Evolutionary conservation across 805 yeast genomes (phyloP).

Genomic region (Candida xyloterini): DNA sequence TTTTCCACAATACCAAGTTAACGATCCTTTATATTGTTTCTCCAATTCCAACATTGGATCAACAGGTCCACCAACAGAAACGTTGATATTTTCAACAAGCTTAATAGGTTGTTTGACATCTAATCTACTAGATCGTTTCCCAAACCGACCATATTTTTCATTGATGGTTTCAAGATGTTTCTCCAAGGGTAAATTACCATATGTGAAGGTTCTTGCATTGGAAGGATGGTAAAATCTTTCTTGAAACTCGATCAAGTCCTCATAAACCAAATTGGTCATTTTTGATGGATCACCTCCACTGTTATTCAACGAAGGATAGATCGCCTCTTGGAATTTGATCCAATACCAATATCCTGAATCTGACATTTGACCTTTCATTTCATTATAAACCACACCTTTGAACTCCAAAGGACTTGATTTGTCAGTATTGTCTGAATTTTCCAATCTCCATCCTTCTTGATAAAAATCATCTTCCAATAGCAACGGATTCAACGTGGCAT

Average conservation of each 20-base stretch:
- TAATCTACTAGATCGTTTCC: conserved; percentile 38
- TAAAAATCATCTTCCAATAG: conserved; percentile 75
- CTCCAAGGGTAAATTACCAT: conserved; percentile 70
- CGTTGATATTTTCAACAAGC: conserved; percentile 33
- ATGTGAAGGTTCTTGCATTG: conserved; percentile 81
- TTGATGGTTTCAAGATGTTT: conserved; percentile 59
- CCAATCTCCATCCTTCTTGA: conserved; percentile 98
- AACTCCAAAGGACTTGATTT: conserved; percentile 58
- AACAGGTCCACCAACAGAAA: conserved; percentile 64
- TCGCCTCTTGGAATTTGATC: conserved; percentile 75
- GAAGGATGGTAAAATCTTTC: conserved; percentile 79
- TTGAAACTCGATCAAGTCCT: conserved; percentile 78
- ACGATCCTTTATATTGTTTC: conserved; percentile 72
- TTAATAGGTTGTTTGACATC: conserved; percentile 47
- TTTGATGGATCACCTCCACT: conserved; percentile 91
- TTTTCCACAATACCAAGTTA: conserved; percentile 85
- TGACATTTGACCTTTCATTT: conserved; percentile 96
- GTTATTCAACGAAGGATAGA: conserved; percentile 82
- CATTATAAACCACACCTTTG: conserved; percentile 96
- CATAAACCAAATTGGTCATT: conserved; percentile 72
- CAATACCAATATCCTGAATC: conserved; percentile 83
- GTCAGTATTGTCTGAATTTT: conserved; percentile 61
- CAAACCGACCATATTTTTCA: conserved; percentile 49
- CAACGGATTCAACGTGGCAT: conserved; percentile 81
- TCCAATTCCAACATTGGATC: conserved; percentile 71